These are phyloP conservation scores for Kazachstania taianensis DNA, from an alignment of 805 yeast genomes.

Conservation along the genomic window DNA sequence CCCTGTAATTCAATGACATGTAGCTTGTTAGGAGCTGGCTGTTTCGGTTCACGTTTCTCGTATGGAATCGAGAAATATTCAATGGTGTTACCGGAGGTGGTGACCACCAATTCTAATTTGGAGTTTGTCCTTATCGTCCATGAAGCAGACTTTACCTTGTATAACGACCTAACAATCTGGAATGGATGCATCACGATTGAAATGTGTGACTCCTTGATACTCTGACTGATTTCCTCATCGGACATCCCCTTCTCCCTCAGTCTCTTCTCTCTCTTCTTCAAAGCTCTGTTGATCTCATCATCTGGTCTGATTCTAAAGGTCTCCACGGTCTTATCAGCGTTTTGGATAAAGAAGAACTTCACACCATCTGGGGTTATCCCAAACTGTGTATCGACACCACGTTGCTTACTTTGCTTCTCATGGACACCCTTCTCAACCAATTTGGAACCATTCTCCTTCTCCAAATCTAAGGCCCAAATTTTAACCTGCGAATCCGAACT, in stretches of 20 bases:
- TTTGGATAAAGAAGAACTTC: slow-evolving; percentile 54
- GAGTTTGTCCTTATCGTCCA: slow-evolving; percentile 46
- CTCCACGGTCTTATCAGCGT: slow-evolving; percentile 73
- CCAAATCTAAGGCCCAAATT: slow-evolving; percentile 66
- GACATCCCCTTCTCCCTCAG: slow-evolving; percentile 57
- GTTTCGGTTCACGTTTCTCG: slow-evolving; percentile 36
- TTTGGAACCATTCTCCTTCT: slow-evolving; percentile 35
- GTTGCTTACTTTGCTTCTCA: slow-evolving; percentile 66
- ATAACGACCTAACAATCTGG: slow-evolving; percentile 51
- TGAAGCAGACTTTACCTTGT: slow-evolving; percentile 54
- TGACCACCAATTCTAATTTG: slow-evolving; percentile 49
- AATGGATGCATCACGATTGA: slow-evolving; percentile 59
- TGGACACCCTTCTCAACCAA: slow-evolving; percentile 53
- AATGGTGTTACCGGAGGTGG: slow-evolving; percentile 64
- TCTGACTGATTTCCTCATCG: slow-evolving; percentile 48
- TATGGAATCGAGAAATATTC: slow-evolving; percentile 63
- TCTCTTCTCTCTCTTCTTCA: slow-evolving; percentile 68
- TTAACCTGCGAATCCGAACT: slow-evolving; percentile 77
- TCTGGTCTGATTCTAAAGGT: slow-evolving; percentile 63
- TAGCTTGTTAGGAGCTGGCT: slow-evolving; percentile 35
- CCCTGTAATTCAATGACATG: slow-evolving; percentile 68
- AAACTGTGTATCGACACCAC: slow-evolving; percentile 55
- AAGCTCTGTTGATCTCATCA: slow-evolving; percentile 71
- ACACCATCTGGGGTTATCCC: slow-evolving; percentile 17
- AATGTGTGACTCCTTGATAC: slow-evolving; percentile 38